Evolutionary conservation across 108 stramenopile genomes (phyloP).

Genomic region (Asterionellopsis glacialis): DNA sequence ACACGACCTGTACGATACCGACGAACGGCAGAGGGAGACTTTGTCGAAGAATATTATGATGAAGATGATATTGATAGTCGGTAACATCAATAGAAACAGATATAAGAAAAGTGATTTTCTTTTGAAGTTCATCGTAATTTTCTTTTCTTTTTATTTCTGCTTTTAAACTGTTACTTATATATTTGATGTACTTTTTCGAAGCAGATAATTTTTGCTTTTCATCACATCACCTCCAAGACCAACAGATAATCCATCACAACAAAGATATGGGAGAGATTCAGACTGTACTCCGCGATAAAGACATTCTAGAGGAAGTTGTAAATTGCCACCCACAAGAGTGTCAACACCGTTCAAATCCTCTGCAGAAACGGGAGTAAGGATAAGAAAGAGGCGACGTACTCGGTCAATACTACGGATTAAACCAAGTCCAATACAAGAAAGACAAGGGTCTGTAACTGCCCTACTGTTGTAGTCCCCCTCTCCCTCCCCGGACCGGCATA

Average conservation of each 20-base stretch:
- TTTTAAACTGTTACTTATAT: neutral
- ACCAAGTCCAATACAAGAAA: constrained; percentile 65
- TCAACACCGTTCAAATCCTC: constrained; percentile 21
- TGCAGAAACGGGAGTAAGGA: constrained; percentile 61
- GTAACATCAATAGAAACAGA: too few relatives aligned
- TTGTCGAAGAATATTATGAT: too few relatives aligned
- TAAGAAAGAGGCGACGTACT: constrained; percentile 40
- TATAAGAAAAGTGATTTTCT: too few relatives aligned
- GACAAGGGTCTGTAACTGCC: constrained; percentile 11
- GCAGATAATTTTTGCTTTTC: constrained; percentile 70
- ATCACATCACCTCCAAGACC: constrained; percentile 59
- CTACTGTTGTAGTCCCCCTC: constrained; percentile 14
- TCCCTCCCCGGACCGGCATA: constrained; percentile 36
- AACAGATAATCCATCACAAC: constrained; percentile 16
- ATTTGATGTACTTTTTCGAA: constrained; percentile 19
- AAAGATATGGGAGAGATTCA: constrained; percentile 68
- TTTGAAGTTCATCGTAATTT: too few relatives aligned
- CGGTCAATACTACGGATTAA: constrained; percentile 77
- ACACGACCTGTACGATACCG: too few relatives aligned
- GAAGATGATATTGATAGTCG: too few relatives aligned
- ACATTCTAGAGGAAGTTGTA: constrained; percentile 59
- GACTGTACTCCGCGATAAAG: constrained; percentile 59
- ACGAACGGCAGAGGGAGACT: too few relatives aligned
- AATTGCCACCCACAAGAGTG: constrained; percentile 40
- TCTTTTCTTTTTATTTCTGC: too few relatives aligned